Percentiles rank a stretch among this genome's conserved stretches.
phyloP scores from a whole-genome alignment of 1,284 basidiomycete genomes.

The Ceratobasidium sp. region DNA sequence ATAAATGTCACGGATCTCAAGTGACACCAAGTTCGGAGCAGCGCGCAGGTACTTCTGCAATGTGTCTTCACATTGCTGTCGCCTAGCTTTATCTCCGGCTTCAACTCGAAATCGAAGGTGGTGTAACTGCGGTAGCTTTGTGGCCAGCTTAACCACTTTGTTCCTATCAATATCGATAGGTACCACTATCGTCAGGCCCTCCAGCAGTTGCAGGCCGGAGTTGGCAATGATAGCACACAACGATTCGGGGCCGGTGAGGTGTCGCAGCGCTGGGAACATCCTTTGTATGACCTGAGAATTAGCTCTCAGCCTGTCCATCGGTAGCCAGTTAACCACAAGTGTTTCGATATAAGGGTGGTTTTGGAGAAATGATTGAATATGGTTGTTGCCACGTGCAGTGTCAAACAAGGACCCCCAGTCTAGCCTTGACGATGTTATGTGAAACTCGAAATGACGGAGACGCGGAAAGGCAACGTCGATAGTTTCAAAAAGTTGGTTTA shows the following conservation, averaged over 20 bases:
- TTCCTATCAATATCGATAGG: too few species aligned
- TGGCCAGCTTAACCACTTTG: background rate
- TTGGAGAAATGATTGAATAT: background rate
- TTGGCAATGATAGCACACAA: background rate
- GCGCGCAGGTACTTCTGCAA: too few species aligned
- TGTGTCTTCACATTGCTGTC: too few species aligned
- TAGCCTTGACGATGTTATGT: background rate
- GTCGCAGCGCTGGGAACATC: background rate
- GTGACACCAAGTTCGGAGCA: too few species aligned
- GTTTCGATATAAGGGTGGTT: background rate
- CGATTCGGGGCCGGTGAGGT: background rate
- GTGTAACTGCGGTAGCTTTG: background rate
- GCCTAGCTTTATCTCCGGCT: too few species aligned
- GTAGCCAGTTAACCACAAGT: background rate
- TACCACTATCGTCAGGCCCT: background rate
- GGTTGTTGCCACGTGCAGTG: background rate
- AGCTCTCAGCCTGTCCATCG: too few species aligned
- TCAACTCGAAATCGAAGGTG: background rate
- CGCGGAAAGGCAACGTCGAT: background rate
- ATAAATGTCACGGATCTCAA: too few species aligned
- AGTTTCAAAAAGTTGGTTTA: background rate
- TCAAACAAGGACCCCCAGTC: background rate
- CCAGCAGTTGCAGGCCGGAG: background rate
- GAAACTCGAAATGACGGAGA: background rate
- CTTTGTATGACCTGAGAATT: background rate